These are phyloP conservation scores for Hanseniaspora uvarum DNA, from an alignment of 1,139 yeast genomes.

Conservation along the genomic window DNA sequence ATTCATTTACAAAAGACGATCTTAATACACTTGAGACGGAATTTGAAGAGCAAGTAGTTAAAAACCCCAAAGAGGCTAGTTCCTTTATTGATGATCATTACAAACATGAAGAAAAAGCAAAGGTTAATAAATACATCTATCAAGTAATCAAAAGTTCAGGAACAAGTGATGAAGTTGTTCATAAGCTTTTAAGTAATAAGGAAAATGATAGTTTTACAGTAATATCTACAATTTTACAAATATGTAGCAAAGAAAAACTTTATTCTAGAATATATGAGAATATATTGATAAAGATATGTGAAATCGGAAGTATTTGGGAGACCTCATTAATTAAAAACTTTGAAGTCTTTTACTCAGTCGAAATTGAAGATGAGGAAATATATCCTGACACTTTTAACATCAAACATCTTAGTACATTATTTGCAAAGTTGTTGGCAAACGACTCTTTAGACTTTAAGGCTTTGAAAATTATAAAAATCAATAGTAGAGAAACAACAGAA, in stretches of 20 bases:
- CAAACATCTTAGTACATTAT: slow-evolving; percentile 71
- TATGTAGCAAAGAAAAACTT: slow-evolving; percentile 80
- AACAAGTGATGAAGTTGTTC: slow-evolving; percentile 89
- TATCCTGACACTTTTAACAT: slow-evolving; percentile 39
- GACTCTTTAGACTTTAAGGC: slow-evolving; percentile 61
- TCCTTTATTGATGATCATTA: slow-evolving; percentile 19
- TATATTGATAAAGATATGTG: slow-evolving; percentile 58
- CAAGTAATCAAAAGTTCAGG: slow-evolving; percentile 83
- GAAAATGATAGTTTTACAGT: slow-evolving; percentile 39
- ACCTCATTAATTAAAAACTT: slow-evolving; percentile 45
- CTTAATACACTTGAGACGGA: background rate
- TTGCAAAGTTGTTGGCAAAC: slow-evolving; percentile 74
- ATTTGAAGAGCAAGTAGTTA: background rate
- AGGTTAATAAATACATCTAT: slow-evolving; percentile 62
- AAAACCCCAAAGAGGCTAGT: slow-evolving; percentile 18
- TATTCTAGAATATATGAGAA: slow-evolving; percentile 80
- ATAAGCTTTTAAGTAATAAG: slow-evolving; percentile 53
- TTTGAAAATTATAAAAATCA: slow-evolving; percentile 43
- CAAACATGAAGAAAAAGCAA: slow-evolving; percentile 24
- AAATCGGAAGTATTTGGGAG: slow-evolving; percentile 47
- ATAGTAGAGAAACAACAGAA: slow-evolving; percentile 65
- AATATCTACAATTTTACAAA: slow-evolving; percentile 66
- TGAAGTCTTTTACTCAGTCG: slow-evolving; percentile 41
- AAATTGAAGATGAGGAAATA: slow-evolving; percentile 59
- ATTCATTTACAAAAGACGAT: slow-evolving; percentile 11